Percentiles rank a stretch among this genome's conserved stretches.
phyloP scores from a whole-genome alignment of 1,284 basidiomycete genomes.

The Naganishia liquefaciens region DNA sequence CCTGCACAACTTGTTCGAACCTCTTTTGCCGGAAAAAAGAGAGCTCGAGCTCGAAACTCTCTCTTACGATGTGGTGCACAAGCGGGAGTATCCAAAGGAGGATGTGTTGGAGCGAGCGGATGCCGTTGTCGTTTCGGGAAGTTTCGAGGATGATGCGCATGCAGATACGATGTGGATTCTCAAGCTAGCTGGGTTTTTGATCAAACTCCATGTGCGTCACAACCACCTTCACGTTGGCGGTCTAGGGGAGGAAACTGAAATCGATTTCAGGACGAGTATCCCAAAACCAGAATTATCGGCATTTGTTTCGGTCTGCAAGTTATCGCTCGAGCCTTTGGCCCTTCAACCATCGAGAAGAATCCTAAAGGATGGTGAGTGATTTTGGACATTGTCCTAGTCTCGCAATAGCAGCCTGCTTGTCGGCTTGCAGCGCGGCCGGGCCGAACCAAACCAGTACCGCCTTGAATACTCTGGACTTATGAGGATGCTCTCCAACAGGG shows the following conservation, averaged over 20 bases:
- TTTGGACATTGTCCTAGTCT: background rate
- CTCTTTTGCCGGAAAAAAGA: constrained; percentile 33
- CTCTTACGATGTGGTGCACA: constrained; percentile 36
- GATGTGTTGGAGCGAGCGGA: constrained; percentile 36
- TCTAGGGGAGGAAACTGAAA: background rate
- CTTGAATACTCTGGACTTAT: background rate
- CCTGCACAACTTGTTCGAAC: constrained; percentile 39
- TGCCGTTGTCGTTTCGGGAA: constrained; percentile 38
- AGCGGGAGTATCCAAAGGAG: constrained; percentile 37
- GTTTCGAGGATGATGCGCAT: constrained; percentile 39
- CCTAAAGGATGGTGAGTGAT: constrained; percentile 35
- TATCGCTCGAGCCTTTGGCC: constrained; percentile 40
- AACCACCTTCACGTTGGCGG: no score
- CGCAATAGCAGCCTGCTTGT: no score
- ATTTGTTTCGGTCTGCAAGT: constrained; percentile 41
- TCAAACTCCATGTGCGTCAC: constrained; percentile 35
- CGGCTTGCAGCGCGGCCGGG: no score
- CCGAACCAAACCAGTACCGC: no score
- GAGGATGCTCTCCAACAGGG: no score
- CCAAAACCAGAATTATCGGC: constrained; percentile 39
- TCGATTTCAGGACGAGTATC: constrained; percentile 32
- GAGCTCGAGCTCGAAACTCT: constrained; percentile 35
- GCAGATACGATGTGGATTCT: constrained; percentile 40
- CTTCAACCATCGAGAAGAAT: constrained; percentile 33
- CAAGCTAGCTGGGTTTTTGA: constrained; percentile 40